These are phyloP conservation scores for Marasmius oreades DNA, from an alignment of 1,284 basidiomycete genomes.

Conservation along the genomic window DNA sequence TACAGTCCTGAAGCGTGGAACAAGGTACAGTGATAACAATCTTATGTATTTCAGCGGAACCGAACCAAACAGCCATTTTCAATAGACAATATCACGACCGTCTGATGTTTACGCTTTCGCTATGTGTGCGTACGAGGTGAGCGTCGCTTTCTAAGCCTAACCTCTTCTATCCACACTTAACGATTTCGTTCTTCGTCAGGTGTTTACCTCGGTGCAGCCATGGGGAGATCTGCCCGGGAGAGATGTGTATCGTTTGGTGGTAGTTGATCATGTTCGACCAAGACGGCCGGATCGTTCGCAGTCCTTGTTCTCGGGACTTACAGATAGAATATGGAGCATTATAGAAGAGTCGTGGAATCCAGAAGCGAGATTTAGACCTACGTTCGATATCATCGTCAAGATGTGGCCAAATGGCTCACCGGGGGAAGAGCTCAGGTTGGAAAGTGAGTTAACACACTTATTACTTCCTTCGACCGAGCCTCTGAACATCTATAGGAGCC, in stretches of 20 bases:
- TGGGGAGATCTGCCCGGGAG: conserved; percentile 24
- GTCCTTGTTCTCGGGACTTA: conserved; percentile 12
- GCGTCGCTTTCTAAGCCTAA: background rate
- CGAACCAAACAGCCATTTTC: background rate
- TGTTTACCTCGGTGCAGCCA: conserved; percentile 21
- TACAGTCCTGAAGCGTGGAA: conserved; percentile 28
- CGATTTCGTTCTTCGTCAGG: conserved; percentile 9
- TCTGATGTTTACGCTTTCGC: conserved; percentile 26
- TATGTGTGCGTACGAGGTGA: conserved; percentile 22
- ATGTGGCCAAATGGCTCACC: conserved; percentile 3
- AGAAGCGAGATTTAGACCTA: conserved; percentile 20
- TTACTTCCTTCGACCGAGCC: background rate
- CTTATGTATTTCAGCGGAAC: no score
- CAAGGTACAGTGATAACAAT: no score
- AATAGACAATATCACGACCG: conserved; percentile 18
- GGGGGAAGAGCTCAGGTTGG: background rate
- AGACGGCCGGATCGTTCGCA: conserved; percentile 21
- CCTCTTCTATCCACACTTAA: no score
- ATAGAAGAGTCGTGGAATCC: conserved; percentile 25
- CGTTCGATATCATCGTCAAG: conserved; percentile 17
- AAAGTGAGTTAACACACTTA: background rate
- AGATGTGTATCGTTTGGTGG: conserved; percentile 23
- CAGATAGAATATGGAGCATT: conserved; percentile 22
- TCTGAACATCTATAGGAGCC: no score
- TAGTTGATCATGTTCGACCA: conserved; percentile 20